phyloP scores from a whole-genome alignment of 306 rosid species.

The Aeschynomene evenia region DNA sequence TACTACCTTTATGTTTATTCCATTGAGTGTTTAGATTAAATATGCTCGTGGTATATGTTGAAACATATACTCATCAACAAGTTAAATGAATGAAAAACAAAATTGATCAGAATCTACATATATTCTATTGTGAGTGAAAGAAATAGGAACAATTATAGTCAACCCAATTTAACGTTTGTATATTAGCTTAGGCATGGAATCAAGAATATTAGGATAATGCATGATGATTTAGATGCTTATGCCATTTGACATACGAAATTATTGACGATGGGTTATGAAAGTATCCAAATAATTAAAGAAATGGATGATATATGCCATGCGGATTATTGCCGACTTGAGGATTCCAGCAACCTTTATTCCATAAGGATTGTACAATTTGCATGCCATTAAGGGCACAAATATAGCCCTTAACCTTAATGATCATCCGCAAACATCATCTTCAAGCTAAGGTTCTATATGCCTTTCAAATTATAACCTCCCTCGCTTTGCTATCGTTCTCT shows the following conservation, averaged over 20 bases:
- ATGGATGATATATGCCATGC: neutral
- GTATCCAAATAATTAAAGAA: neutral
- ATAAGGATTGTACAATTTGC: conserved; percentile 15
- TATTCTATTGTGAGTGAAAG: neutral
- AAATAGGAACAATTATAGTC: conserved; percentile 21
- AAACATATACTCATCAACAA: neutral
- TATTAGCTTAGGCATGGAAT: neutral
- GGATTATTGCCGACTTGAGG: neutral
- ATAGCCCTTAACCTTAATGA: neutral
- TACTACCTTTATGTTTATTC: neutral
- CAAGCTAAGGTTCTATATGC: neutral
- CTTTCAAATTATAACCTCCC: neutral
- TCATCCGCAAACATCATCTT: neutral
- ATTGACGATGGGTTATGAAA: neutral
- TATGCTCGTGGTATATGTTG: neutral
- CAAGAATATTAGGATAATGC: conserved; percentile 1
- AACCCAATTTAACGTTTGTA: neutral
- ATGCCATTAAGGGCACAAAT: conserved; percentile 33
- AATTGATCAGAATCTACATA: conserved; percentile 9
- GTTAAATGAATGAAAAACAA: conserved; percentile 7
- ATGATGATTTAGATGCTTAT: neutral
- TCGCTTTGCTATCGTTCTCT: neutral
- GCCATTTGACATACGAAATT: conserved; percentile 19
- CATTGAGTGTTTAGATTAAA: neutral
- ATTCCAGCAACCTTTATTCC: conserved; percentile 12